Base-by-base conservation (phyloP, 805 yeast genomes). In the Candida boleticola region DNA sequence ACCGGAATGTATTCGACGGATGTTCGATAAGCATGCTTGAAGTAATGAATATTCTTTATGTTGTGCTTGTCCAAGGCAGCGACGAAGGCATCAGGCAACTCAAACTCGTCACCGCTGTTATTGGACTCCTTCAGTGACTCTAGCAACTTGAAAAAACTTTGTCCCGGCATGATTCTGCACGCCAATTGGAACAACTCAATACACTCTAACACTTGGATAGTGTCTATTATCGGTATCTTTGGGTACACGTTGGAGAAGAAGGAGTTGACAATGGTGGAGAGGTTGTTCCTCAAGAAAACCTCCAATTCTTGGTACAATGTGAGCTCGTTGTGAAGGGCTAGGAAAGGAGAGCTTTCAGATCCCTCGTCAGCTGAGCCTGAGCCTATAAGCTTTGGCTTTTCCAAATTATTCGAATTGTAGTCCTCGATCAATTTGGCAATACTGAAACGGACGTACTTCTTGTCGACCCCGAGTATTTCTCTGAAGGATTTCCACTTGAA, bases 191-290 rank as follows among this genome's bases (percentile, higher is more conserved):
- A 58, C 3, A 55, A 49, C 42, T 60, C 63, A 17, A 65, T 45
- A 21, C 54, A 48, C 42, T 64, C 71, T 33, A 65, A 42, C 13
- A 66, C 48, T n/a, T 50, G 48, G 7, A 60, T 42, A 23, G 55
- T 52, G 42, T 64, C 64, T 13, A 66, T 40, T 5, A 63, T 51
- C 2, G 71, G 72, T 11, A 59, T 49, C 42, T 64, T 65, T 5
- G 68, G 50, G 42, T 64, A 63, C 35, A 62, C 61, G 40, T 62
- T 57, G 23, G 60, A 40, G 33, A 66, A 55, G 39, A 58, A 66
- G 13, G 65, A 59, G 42, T 57, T 58, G 34, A 61, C 42, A 22
- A 60, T 44, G 10, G 18, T 31, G 11, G 56, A 33, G 30, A 57
- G 53, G 17, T 48, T 44, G n/a, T 21, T 29, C 20, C 26, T 42